A percentile compares a stretch with the other conserved stretches of the same genome.
These are phyloP conservation scores for Aspergillus sp. DNA, from an alignment of 2,329 filamentous ascomycete genomes.

Conservation along the genomic window DNA sequence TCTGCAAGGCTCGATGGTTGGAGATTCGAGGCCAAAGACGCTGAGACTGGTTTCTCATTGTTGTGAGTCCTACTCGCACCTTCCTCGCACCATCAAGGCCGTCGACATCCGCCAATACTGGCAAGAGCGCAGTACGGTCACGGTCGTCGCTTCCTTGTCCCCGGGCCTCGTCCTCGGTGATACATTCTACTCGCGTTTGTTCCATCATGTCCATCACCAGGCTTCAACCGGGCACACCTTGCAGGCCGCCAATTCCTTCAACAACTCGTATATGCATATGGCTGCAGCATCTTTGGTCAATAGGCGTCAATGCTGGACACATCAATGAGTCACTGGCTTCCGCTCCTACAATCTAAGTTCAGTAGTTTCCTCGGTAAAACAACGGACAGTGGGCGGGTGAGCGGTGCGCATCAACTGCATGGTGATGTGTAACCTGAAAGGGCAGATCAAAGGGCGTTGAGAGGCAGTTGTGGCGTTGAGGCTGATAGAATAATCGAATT, in stretches of 20 bases:
- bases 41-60: background rate
- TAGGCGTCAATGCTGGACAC: background rate
- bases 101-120: background rate
- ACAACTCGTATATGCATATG: background rate
- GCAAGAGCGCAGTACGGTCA: background rate
- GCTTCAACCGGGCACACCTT: background rate
- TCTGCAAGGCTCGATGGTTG: background rate
- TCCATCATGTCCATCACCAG: background rate
- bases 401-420: too few relatives aligned
- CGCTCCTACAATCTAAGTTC: background rate
- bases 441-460: background rate
- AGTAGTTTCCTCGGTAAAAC: background rate
- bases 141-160: background rate
- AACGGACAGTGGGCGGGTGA: background rate
- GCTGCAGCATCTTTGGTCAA: background rate
- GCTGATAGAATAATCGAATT: slow-evolving; percentile 12
- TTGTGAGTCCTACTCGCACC: background rate
- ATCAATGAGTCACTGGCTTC: background rate
- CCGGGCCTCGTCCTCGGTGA: background rate
- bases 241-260: too few relatives aligned
- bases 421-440: too few relatives aligned
- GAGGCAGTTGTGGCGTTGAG: background rate
- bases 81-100: background rate
- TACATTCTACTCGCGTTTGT: background rate
- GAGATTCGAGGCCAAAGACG: background rate